Conservation (phyloP, 352 stramenopile species). For the Globisporangium paroecandrum region DNA sequence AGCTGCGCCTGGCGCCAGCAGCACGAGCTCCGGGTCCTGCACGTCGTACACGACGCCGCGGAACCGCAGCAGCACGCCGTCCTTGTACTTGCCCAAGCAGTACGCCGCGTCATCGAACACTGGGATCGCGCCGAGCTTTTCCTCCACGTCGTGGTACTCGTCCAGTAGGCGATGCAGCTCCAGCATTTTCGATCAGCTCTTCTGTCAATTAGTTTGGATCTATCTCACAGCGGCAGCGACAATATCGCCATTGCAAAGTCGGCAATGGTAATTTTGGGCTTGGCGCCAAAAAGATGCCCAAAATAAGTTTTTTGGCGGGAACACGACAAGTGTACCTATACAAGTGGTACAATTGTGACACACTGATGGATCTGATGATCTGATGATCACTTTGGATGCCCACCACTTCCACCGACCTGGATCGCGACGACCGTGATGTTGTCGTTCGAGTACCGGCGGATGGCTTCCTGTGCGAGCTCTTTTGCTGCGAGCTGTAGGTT, state of each 20-base stretch:
- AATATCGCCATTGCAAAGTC: not conserved
- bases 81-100: conserved; percentile 39
- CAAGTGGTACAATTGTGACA: not conserved
- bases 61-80: conserved; percentile 57
- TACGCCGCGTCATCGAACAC: conserved; percentile 55
- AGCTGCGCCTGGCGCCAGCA: conserved; percentile 23
- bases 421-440: conserved; percentile 70
- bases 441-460: conserved; percentile 73
- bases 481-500: conserved; percentile 58
- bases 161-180: conserved; percentile 13
- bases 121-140: conserved; percentile 17
- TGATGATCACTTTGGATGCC: not conserved
- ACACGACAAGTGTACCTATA: not conserved
- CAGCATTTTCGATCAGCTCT: conserved; percentile 15
- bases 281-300: not conserved
- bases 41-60: conserved; percentile 71
- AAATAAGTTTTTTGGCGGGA: not conserved
- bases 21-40: conserved; percentile 67
- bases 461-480: conserved; percentile 69
- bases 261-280: conserved; percentile 4
- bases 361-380: not conserved
- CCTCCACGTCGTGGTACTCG: conserved; percentile 12
- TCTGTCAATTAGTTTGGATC: not conserved
- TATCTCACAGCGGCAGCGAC: not conserved
- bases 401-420: conserved; percentile 19